Base-by-base conservation (phyloP, 768 basidiomycete species). In the Lentinus tigrinus region DNA sequence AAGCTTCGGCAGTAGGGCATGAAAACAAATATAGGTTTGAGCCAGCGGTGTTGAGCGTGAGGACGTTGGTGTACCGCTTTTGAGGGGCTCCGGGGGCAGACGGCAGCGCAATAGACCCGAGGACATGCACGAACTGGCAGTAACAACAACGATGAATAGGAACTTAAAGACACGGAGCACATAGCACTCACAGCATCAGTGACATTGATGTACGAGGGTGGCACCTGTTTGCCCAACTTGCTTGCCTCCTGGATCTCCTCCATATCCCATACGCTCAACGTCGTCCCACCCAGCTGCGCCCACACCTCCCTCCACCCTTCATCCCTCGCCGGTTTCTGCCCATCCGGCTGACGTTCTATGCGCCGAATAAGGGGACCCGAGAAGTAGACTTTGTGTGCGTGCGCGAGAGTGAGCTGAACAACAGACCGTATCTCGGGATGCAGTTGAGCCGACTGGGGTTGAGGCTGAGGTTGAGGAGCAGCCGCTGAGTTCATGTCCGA, bases 1-100 rank as follows among this genome's bases (percentile, higher is more conserved):
- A 79, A 16, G 86, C 81, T 43, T 77, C 70, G 27, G 85, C 82
- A 21, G 80, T 81, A 17, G 89, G 88, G 69, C 93, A 95, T 9
- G 93, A 90, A 75, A 98, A 96, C 3, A 96, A 74, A 31, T 95
- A 75, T 44, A 95, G 79, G 70, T 98, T 98, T 28, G 87, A 87
- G 21, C 96, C 96, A 0, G 95, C 96, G 5, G 92, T 96, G 70
- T 95, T 99, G 63, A 99, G 79, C 0, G 93, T 92, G 56, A 98
- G 81, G 52, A 98, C 89, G 68, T 93, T 91, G 0, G 77, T 77
- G 64, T 85, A 90, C 62, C 84, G 82, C 67, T 82, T 81, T 0
- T 80, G 63, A 1, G 88, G 84, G 1, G 75, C 62, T 11, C 70
- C 77, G 0, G 77, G 69, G 0, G 81, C 80, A 7, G 82, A 76